A percentile compares a stretch with the other conserved stretches of the same genome.
phyloP scores from a whole-genome alignment of 805 yeast genomes.

The Pichia deserticola region DNA sequence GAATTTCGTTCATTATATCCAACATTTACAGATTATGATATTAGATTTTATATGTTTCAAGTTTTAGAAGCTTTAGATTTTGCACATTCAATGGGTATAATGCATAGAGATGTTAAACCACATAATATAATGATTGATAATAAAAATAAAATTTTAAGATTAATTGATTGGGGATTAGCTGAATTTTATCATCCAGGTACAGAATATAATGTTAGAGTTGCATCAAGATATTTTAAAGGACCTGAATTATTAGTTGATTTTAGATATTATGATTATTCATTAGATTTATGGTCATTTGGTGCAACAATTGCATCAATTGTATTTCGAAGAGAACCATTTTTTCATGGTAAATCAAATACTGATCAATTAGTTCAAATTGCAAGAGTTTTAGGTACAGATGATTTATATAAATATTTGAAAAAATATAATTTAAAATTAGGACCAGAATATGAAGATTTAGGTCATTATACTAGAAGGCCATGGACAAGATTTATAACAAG shows the following conservation, averaged over 20 bases:
- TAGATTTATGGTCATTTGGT: conserved; percentile 92
- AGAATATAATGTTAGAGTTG: conserved; percentile 89
- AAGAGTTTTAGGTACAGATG: conserved; percentile 80
- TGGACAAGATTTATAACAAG: conserved; percentile 74
- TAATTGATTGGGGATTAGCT: conserved; percentile 95
- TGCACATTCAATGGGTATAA: conserved; percentile 90
- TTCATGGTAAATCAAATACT: conserved; percentile 83
- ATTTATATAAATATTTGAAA: conserved; percentile 55
- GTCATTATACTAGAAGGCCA: conserved; percentile 70
- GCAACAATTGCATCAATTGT: conserved; percentile 88
- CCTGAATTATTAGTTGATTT: conserved; percentile 85
- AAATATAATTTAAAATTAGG: conserved; percentile 70
- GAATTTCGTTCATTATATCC: conserved; percentile 81
- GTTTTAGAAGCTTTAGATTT: conserved; percentile 78
- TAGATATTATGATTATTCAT: conserved; percentile 82
- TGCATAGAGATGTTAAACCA: conserved; percentile 94
- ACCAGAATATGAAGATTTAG: conserved; percentile 71
- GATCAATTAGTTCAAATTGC: conserved; percentile 90
- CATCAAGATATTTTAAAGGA: conserved; percentile 88
- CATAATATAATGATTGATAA: conserved; percentile 96
- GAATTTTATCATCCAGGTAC: conserved; percentile 87
- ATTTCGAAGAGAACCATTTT: conserved; percentile 86
- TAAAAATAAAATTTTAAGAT: conserved; percentile 54
- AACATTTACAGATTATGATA: conserved; percentile 64
- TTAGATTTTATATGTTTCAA: conserved; percentile 77